Base-by-base conservation (phyloP, 331 rosid genomes). In the Phaseolus coccineus region DNA sequence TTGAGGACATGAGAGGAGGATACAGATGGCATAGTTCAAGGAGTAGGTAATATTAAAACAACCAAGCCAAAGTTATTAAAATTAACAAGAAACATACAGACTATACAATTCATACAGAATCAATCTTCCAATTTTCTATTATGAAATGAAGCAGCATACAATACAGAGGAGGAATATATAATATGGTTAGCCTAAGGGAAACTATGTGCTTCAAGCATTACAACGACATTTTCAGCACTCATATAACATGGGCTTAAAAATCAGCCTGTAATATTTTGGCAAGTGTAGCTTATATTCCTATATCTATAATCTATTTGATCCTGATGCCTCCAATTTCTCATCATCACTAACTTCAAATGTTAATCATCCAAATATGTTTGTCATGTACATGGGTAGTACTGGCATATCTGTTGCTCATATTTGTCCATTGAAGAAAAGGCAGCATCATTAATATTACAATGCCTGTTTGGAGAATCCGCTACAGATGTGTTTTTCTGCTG, bases 401-500 rank as follows among this genome's bases (percentile, higher is more conserved):
- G 10, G 27, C 58, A 19, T 52, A 1, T 55, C 61, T 22, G 61
- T 55, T 55, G 24, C 12, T 22, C 24, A 22, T 6, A 22, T 22
- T 55, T 55, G 61, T 55, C 14, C 61, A 22, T 55, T 55, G 12
- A 19, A 53, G 59, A 53, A 8, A n/a, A n/a, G 59, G 65, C 24
- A 44, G 2, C 71, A 74, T 84, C 88, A 8, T 68, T 82, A 8
- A 15, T 76, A 77, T 85, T 82, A 61, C 62, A 58, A 4, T 78
- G 83, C 70, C 72, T 81, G 58, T 52, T 75, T 58, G 80, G 65
- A 64, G 88, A 51, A 66, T 90, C 90, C 35, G 75, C 71, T 58
- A 42, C 87, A 8, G 77, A 33, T 13, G 63, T 39, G 44, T 56
- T 77, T 73, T 84, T 71, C 76, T 86, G 86, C 77, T 89, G 92